Base-by-base conservation (phyloP, 768 basidiomycete genomes). In the Fistulinella prunicolor region DNA sequence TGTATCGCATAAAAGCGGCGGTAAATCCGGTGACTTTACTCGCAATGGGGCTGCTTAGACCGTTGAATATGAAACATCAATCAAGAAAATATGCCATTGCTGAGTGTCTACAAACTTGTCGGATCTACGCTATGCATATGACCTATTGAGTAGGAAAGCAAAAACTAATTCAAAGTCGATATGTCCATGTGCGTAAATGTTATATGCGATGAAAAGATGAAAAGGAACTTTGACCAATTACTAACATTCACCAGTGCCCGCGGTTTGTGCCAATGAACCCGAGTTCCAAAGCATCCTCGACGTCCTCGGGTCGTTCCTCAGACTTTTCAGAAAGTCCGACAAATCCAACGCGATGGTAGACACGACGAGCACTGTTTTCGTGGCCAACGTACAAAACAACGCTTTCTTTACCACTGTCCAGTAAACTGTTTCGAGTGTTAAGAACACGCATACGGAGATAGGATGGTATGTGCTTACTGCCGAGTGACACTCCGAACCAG, bases 1-100 rank as follows among this genome's bases (percentile, higher is more conserved):
- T 53, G 85, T 92, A 3, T 70, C 72, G 1, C 65, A 70, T 26
- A 94, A 94, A 66, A 71, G 75, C 23, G 92, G 90, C 12, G 92
- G 91, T 16, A 75, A 74, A 65, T 85, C 83, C 57, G 86, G 83
- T 12, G 80, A 85, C 66, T 94, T 91, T 67, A 62, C 53, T 42
- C 67, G 67, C 21, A 3, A 9, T 21, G 49, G 13, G 32, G 26
- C 9, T 28, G 19, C 6, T 9, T 49, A 42, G 21, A 37, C 21
- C n/a, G n/a, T 41, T 21, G 20, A 29, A 38, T n/a, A n/a, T n/a
- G n/a, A n/a, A n/a, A n/a, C n/a, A n/a, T n/a, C n/a, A n/a, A n/a
- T n/a, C n/a, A n/a, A n/a, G n/a, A n/a, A n/a, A n/a, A n/a, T n/a
- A n/a, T n/a, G n/a, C n/a, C n/a, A n/a, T 41, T 34, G 13, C 17